Conservation (phyloP, 2,329 filamentous ascomycete genomes). For the Verticillium albo-atrum region DNA sequence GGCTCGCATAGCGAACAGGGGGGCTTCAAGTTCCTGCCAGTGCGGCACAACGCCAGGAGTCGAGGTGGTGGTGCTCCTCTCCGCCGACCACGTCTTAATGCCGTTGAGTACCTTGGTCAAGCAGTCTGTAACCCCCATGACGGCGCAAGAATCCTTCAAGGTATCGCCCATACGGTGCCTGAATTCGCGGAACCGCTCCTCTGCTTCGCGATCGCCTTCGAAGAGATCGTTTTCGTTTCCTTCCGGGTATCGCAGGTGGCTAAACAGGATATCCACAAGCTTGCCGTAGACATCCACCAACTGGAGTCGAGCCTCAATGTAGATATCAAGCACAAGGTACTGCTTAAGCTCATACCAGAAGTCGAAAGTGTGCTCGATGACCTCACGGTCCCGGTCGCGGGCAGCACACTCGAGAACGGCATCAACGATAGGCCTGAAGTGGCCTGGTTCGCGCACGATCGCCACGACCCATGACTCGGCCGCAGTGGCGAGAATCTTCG, state of each 20-base stretch:
- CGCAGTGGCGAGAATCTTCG: slow-evolving; percentile 86
- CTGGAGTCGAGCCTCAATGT: slow-evolving; percentile 73
- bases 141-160: slow-evolving; percentile 93
- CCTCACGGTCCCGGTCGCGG: slow-evolving; percentile 82
- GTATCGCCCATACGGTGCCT: slow-evolving; percentile 97
- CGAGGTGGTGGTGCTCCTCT: slow-evolving; percentile 65
- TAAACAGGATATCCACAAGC: slow-evolving; percentile 88
- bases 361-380: slow-evolving; percentile 87
- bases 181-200: slow-evolving; percentile 96
- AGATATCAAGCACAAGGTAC: slow-evolving; percentile 86
- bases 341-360: slow-evolving; percentile 99
- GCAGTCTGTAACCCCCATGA: slow-evolving; percentile 90
- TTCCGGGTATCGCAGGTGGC: slow-evolving; percentile 81
- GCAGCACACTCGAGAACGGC: slow-evolving; percentile 88
- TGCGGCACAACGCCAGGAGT: slow-evolving; percentile 59
- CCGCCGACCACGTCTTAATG: slow-evolving; percentile 85
- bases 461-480: slow-evolving; percentile 93
- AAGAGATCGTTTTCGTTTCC: slow-evolving; percentile 80
- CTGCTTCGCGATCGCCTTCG: slow-evolving; percentile 89
- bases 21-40: slow-evolving; percentile 95
- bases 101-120: slow-evolving; percentile 81
- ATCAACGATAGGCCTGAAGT: slow-evolving; percentile 84
- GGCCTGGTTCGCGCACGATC: slow-evolving; percentile 75
- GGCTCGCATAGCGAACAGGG: slow-evolving; percentile 89
- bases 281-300: slow-evolving; percentile 80